Evolutionary conservation across 2,329 filamentous ascomycete species (phyloP).

Genomic region (Capronia coronata): DNA sequence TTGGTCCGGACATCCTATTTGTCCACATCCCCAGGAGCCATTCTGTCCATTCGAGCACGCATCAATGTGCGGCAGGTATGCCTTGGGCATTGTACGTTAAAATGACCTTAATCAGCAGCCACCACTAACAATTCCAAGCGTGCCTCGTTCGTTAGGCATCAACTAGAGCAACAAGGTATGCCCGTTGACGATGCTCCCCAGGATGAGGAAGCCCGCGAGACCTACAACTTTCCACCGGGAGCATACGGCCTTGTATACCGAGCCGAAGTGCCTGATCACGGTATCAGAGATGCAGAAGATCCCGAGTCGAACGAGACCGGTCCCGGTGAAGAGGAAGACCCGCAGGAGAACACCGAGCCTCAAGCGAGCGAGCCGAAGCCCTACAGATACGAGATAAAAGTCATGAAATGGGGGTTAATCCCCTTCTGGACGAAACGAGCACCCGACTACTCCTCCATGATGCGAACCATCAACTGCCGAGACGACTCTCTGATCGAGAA

Average conservation of each 20-base stretch:
- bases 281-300: constrained; percentile 41
- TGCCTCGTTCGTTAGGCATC: constrained; percentile 66
- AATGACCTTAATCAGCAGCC: background rate
- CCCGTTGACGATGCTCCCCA: constrained; percentile 63
- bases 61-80: constrained; percentile 63
- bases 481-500: constrained; percentile 73
- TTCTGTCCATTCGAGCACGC: background rate
- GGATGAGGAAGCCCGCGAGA: constrained; percentile 65
- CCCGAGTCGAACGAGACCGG: constrained; percentile 20
- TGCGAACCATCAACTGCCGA: constrained; percentile 92
- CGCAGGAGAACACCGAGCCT: constrained; percentile 13
- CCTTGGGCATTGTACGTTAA: constrained; percentile 51
- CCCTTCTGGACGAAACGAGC: constrained; percentile 88
- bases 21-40: background rate
- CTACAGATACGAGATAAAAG: constrained; percentile 71
- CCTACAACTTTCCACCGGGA: constrained; percentile 89
- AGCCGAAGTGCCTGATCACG: constrained; percentile 60
- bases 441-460: constrained; percentile 66
- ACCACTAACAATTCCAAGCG: constrained; percentile 47
- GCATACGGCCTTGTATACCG: constrained; percentile 81
- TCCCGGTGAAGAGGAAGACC: constrained; percentile 8
- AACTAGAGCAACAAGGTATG: constrained; percentile 69
- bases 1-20: no score
- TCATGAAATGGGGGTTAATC: constrained; percentile 93
- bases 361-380: constrained; percentile 27